phyloP scores from a whole-genome alignment of 352 stramenopile genomes.

The Globisporangium apiculatum region DNA sequence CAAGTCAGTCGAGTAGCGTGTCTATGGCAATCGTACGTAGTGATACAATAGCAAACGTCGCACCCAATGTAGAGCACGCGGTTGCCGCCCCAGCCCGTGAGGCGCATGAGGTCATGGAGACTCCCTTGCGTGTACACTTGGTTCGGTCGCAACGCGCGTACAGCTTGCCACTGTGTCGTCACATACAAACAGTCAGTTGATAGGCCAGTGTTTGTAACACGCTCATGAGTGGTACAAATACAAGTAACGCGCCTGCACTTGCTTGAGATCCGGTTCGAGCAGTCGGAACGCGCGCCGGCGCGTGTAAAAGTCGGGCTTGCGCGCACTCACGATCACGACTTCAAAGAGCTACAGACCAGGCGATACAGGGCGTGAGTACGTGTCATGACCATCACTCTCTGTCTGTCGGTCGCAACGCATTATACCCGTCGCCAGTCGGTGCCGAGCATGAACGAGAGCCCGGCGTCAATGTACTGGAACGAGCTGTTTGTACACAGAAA shows the following conservation, averaged over 20 bases:
- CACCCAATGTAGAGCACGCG: constrained; percentile 92
- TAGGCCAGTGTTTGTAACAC: too few species aligned
- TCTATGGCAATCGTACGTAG: too few species aligned
- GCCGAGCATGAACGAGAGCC: constrained; percentile 90
- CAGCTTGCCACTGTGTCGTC: constrained; percentile 44
- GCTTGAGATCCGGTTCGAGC: constrained; percentile 50
- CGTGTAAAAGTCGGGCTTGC: constrained; percentile 92
- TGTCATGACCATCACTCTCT: not conserved
- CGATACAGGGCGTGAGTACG: not conserved
- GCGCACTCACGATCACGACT: constrained; percentile 83
- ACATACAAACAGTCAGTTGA: too few species aligned
- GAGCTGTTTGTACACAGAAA: constrained; percentile 93
- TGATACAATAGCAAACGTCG: not conserved
- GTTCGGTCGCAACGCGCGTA: constrained; percentile 44
- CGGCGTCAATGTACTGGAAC: constrained; percentile 91
- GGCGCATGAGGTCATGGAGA: constrained; percentile 43
- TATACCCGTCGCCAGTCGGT: constrained; percentile 74
- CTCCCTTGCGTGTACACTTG: constrained; percentile 83
- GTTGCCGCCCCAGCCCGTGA: constrained; percentile 59
- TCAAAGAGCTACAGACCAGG: constrained; percentile 62
- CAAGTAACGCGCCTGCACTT: constrained; percentile 37
- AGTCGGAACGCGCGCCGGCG: constrained; percentile 68
- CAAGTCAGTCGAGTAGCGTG: not conserved
- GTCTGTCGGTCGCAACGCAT: too few species aligned
- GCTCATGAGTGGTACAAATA: too few species aligned